phyloP scores from a whole-genome alignment of 345 rosid genomes.

The Gossypium thurberi region DNA sequence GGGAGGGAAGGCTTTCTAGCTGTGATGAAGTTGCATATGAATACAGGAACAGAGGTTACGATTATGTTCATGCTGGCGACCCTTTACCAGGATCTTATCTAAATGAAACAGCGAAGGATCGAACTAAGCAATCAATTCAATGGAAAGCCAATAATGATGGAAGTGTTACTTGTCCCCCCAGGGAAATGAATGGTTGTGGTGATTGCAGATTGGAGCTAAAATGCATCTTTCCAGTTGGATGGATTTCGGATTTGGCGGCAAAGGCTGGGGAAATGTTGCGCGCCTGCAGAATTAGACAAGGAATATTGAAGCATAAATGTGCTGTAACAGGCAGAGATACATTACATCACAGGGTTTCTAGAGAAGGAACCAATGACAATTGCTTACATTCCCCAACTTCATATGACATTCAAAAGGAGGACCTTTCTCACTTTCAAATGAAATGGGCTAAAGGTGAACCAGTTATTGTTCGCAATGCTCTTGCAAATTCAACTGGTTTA shows the following conservation, averaged over 20 bases:
- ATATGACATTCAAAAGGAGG: conserved; percentile 29
- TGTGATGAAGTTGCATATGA: conserved; percentile 38
- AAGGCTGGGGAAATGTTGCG: conserved; percentile 35
- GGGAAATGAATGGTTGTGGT: conserved; percentile 75
- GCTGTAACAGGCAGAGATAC: conserved; percentile 7
- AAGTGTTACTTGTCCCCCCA: conserved; percentile 59
- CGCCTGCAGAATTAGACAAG: conserved; percentile 12
- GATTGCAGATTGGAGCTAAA: conserved; percentile 56
- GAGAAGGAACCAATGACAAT: conserved; percentile 52
- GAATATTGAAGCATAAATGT: conserved; percentile 15
- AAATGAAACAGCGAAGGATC: conserved; percentile 21
- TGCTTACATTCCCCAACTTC: conserved; percentile 51
- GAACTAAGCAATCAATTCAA: conserved; percentile 15
- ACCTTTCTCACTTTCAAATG: conserved; percentile 46
- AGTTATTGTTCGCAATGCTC: conserved; percentile 53
- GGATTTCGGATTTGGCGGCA: conserved; percentile 46
- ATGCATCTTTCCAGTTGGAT: conserved; percentile 39
- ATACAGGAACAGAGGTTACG: conserved; percentile 45
- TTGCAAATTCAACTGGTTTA: conserved; percentile 47
- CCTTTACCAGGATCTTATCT: conserved; percentile 19
- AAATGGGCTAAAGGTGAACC: conserved; percentile 88
- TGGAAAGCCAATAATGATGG: conserved; percentile 52
- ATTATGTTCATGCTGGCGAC: conserved; percentile 68
- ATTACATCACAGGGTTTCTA: conserved; percentile 37
- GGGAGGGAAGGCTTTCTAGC: conserved; percentile 33